Evolutionary conservation across 441 rosid genomes (phyloP).

Genomic region (Erysimum pusillum): DNA sequence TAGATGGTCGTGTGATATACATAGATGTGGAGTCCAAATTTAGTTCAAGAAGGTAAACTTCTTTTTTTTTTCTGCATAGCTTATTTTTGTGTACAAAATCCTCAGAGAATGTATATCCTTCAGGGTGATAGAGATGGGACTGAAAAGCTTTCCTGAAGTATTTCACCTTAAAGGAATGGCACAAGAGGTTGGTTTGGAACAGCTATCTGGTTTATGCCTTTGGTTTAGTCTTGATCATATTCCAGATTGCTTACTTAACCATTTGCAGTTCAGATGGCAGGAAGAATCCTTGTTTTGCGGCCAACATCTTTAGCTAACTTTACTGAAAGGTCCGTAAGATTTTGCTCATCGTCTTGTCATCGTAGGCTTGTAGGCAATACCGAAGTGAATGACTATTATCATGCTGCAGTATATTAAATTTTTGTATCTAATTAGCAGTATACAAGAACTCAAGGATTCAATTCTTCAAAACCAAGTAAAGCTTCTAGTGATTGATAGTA

Average conservation of each 20-base stretch:
- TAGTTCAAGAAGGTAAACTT: constrained; percentile 75
- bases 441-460: constrained; percentile 81
- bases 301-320: constrained; percentile 80
- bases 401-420: too few relatives aligned
- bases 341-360: too few relatives aligned
- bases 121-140: constrained; percentile 91
- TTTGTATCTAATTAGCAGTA: too few relatives aligned
- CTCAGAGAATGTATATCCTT: constrained; percentile 54
- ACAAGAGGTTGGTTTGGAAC: constrained; percentile 62
- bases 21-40: constrained; percentile 89
- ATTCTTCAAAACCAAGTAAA: constrained; percentile 78
- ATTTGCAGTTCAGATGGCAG: constrained; percentile 74
- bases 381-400: not conserved
- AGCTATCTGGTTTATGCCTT: constrained; percentile 25
- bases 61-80: not conserved
- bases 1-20: constrained; percentile 82
- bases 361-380: not conserved
- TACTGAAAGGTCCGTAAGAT: constrained; percentile 69
- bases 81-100: not conserved
- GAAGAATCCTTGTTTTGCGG: constrained; percentile 80
- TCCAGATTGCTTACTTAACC: not conserved
- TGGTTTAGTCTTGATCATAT: constrained; percentile 10
- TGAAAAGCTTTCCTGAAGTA: constrained; percentile 79
- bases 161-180: constrained; percentile 79
- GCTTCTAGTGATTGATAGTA: constrained; percentile 88